Conservation (phyloP, 2,329 filamentous ascomycete species). For the Camillea tinctor region DNA sequence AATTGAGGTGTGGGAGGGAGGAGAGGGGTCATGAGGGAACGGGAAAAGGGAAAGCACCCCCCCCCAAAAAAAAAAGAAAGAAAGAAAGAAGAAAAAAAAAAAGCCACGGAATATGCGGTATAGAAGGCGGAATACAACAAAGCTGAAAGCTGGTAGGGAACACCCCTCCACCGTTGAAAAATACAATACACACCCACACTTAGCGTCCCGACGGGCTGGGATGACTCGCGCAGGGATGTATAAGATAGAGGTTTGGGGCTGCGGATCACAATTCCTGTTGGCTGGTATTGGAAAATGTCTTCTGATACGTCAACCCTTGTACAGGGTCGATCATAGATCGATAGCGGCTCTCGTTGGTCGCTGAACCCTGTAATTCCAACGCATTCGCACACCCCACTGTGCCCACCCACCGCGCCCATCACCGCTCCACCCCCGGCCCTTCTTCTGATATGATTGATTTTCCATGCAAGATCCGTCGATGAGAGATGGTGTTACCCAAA, state of each 20-base stretch:
- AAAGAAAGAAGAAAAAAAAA: neutral
- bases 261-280: slow-evolving; percentile 6
- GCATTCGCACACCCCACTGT: neutral
- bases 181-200: neutral
- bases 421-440: too few relatives aligned
- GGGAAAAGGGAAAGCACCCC: too few relatives aligned
- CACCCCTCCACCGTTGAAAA: neutral
- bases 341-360: slow-evolving; percentile 7
- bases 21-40: too few relatives aligned
- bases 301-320: neutral
- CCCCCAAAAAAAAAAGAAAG: neutral
- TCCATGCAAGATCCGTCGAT: neutral
- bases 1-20: neutral
- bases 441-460: neutral
- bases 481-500: neutral
- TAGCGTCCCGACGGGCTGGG: slow-evolving; percentile 23
- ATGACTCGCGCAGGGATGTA: slow-evolving; percentile 24
- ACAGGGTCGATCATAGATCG: neutral
- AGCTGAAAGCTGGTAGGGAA: neutral
- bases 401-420: too few relatives aligned
- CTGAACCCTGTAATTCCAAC: slow-evolving; percentile 5
- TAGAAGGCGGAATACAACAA: neutral
- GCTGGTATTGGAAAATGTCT: neutral
- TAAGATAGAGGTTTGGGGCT: neutral
- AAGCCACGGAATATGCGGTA: neutral